Evolutionary conservation across 805 yeast species (phyloP).

Genomic region (Teunomyces cretensis): DNA sequence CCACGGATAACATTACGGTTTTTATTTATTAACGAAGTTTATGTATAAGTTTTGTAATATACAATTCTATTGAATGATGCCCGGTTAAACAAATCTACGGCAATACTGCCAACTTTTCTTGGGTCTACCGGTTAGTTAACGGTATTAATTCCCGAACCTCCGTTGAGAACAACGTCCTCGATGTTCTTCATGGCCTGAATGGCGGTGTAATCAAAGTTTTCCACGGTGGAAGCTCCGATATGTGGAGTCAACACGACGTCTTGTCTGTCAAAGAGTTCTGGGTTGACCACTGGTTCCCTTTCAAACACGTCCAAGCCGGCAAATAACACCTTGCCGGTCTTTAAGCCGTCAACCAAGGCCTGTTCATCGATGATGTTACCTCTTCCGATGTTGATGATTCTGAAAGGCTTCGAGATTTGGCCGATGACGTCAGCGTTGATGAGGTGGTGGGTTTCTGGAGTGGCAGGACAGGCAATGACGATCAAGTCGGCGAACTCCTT

Average conservation of each 20-base stretch:
- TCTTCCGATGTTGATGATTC: conserved; percentile 74
- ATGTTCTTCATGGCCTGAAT: conserved; percentile 56
- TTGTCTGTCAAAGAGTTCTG: conserved; percentile 50
- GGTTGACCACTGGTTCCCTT: conserved; percentile 57
- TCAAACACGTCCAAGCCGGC: conserved; percentile 76
- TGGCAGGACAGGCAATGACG: conserved; percentile 67
- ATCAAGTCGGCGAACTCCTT: conserved; percentile 52
- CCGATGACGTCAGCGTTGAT: conserved; percentile 49
- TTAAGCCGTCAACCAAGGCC: conserved; percentile 60
- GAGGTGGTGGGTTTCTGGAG: conserved; percentile 55
- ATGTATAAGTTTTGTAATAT: conserved; percentile 3
- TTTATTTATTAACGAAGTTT: conserved; percentile 8
- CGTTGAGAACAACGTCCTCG: conserved; percentile 40
- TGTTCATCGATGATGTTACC: conserved; percentile 68
- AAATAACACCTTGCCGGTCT: conserved; percentile 57
- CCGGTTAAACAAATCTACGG: not conserved
- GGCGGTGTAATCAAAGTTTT: conserved; percentile 54
- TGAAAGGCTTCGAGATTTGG: conserved; percentile 50
- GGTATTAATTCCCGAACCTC: conserved; percentile 31
- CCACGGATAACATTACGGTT: not conserved
- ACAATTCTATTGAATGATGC: not conserved
- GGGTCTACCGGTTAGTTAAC: too few species aligned
- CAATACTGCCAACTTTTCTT: too few species aligned
- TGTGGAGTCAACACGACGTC: conserved; percentile 73
- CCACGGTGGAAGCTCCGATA: conserved; percentile 64